phyloP scores from a whole-genome alignment of 192 early-diverging fungal species.

The Entomortierella beljakovae region DNA sequence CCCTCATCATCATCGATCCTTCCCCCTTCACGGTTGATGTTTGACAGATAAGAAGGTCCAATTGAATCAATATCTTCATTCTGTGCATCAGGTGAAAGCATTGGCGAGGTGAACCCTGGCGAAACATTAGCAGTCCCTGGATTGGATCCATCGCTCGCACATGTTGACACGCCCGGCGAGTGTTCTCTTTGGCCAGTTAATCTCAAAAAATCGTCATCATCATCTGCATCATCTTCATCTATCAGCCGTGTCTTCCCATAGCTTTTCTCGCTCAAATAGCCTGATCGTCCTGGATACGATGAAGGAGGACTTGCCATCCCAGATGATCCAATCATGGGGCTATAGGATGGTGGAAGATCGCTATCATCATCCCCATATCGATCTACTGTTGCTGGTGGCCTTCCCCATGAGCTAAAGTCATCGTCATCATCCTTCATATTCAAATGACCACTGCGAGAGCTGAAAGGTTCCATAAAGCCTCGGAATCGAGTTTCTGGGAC shows the following conservation, averaged over 20 bases:
- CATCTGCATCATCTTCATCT: constrained; percentile 5
- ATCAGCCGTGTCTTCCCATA: constrained; percentile 10
- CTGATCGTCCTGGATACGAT: constrained; percentile 10
- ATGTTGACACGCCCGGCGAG: constrained; percentile 34
- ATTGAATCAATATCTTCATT: background rate
- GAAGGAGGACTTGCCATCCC: constrained; percentile 27
- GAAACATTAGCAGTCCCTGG: constrained; percentile 40
- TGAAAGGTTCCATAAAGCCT: background rate
- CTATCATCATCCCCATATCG: constrained; percentile 16
- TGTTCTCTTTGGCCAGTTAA: background rate
- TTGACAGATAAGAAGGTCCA: constrained; percentile 6
- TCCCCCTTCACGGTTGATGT: constrained; percentile 23
- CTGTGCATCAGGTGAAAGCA: background rate
- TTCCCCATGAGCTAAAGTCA: constrained; percentile 24
- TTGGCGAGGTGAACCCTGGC: constrained; percentile 3
- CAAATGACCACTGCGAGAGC: background rate
- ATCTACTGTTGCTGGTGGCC: constrained; percentile 8
- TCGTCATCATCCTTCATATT: constrained; percentile 7
- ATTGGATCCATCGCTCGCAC: constrained; percentile 41
- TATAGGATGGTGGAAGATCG: constrained; percentile 16
- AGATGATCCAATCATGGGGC: constrained; percentile 19
- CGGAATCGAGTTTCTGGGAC: background rate
- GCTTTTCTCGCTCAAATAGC: constrained; percentile 10
- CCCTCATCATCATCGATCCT: constrained; percentile 33
- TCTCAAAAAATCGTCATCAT: constrained; percentile 19